Evolutionary conservation across 345 rosid species (phyloP).

Genomic region (Orychophragmus violaceus): DNA sequence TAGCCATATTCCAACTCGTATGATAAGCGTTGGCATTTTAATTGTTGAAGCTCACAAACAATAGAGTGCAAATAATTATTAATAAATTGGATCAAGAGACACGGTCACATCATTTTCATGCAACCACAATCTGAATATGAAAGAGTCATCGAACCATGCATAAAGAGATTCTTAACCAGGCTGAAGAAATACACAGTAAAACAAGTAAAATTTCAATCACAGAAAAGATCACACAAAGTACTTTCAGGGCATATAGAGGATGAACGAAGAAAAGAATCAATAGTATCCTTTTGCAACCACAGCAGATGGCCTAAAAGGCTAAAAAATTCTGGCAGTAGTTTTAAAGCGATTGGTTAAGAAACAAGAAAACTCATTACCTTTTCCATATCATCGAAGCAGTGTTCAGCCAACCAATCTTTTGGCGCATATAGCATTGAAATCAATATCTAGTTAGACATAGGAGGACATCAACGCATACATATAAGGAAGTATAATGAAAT

Average conservation of each 20-base stretch:
- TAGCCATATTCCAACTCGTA: not conserved
- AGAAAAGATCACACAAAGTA: not conserved
- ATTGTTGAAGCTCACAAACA: not conserved
- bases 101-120: not conserved
- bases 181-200: not conserved
- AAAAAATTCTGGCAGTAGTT: not conserved
- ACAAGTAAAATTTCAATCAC: not conserved
- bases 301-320: not conserved
- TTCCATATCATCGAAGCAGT: conserved; percentile 46
- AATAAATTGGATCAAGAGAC: not conserved
- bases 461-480: conserved; percentile 24
- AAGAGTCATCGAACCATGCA: not conserved
- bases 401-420: conserved; percentile 28
- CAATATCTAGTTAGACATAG: conserved; percentile 8
- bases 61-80: not conserved
- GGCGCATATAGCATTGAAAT: conserved; percentile 6
- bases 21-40: not conserved
- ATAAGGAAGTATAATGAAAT: conserved; percentile 1
- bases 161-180: not conserved
- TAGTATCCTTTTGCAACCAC: not conserved
- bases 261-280: not conserved
- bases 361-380: conserved; percentile 20
- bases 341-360: not conserved
- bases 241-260: not conserved
- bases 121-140: not conserved